phyloP scores from a whole-genome alignment of 495 filamentous ascomycete genomes.

The Penicillium argentinense region DNA sequence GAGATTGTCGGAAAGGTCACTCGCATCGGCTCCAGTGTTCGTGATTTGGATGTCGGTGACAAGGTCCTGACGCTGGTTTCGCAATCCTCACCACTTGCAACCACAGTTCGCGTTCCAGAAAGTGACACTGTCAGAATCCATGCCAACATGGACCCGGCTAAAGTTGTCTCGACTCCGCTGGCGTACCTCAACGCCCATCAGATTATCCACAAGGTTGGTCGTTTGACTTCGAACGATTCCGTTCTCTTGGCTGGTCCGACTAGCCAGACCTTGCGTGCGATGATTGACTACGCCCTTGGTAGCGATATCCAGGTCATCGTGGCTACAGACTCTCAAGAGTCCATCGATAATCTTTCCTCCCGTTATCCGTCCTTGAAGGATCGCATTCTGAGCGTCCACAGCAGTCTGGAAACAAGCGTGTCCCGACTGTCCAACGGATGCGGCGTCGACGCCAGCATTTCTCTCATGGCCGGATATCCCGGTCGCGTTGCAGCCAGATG shows the following conservation, averaged over 20 bases:
- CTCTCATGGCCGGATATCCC: conserved; percentile 16
- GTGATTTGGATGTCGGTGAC: conserved; percentile 16
- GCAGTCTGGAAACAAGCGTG: conserved; percentile 15
- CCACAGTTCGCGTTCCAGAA: conserved; percentile 12
- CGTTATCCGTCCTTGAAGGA: conserved; percentile 13
- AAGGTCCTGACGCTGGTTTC: conserved; percentile 15
- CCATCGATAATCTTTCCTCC: conserved; percentile 4
- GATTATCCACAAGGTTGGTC: conserved; percentile 13
- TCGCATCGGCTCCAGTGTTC: conserved; percentile 15
- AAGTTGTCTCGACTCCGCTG: conserved; percentile 17
- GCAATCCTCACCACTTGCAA: conserved; percentile 7
- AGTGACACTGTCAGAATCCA: conserved; percentile 17
- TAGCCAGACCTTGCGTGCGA: conserved; percentile 19
- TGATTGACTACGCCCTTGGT: conserved; percentile 18
- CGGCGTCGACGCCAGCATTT: conserved; percentile 19
- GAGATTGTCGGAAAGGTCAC: conserved; percentile 17
- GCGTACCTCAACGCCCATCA: conserved; percentile 19
- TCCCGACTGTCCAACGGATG: conserved; percentile 19
- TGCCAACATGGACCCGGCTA: conserved; percentile 4
- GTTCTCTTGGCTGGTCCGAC: conserved; percentile 18
- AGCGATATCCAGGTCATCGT: conserved; percentile 16
- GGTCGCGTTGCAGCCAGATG: conserved; percentile 21
- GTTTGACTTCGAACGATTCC: conserved; percentile 10
- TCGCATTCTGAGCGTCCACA: conserved; percentile 7
- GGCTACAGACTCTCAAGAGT: conserved; percentile 14